phyloP scores from a whole-genome alignment of 2,329 filamentous ascomycete genomes.

The Trichoderma sp. region DNA sequence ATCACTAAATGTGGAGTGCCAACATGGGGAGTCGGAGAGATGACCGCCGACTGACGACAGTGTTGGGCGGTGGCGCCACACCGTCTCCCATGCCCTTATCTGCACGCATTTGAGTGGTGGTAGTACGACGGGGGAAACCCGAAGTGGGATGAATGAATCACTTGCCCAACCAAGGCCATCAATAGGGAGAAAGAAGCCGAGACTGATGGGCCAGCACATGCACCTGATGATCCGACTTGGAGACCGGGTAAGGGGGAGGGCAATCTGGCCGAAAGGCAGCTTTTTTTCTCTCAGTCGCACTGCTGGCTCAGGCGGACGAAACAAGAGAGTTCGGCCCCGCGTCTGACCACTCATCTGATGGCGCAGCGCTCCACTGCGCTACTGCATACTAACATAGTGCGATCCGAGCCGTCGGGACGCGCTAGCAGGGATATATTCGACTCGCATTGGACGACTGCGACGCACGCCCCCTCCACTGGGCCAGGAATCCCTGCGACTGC shows the following conservation, averaged over 20 bases:
- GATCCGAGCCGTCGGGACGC: slow-evolving; percentile 41
- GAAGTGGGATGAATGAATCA: slow-evolving; percentile 4
- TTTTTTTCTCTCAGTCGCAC: background rate
- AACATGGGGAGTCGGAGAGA: slow-evolving; percentile 1
- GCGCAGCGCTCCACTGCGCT: slow-evolving; percentile 27
- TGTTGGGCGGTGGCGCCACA: slow-evolving; percentile 10
- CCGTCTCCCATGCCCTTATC: background rate
- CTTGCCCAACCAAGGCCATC: background rate
- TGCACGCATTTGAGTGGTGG: background rate
- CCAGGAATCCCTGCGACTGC: background rate
- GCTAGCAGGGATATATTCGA: slow-evolving; percentile 31
- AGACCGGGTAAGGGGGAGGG: background rate
- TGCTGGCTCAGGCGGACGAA: slow-evolving; percentile 17
- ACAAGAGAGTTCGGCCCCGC: slow-evolving; percentile 22
- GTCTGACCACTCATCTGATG: slow-evolving; percentile 31
- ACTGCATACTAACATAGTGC: slow-evolving; percentile 32
- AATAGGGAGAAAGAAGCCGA: background rate
- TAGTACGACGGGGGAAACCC: background rate
- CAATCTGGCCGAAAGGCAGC: slow-evolving; percentile 11
- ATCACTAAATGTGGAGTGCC: background rate
- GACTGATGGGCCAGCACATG: background rate
- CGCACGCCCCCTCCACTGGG: slow-evolving; percentile 24
- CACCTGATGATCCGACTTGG: background rate
- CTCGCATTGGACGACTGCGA: slow-evolving; percentile 26
- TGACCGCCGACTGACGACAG: slow-evolving; percentile 12